phyloP scores from a whole-genome alignment of 1,139 yeast species.

The Taphrina betulina region DNA sequence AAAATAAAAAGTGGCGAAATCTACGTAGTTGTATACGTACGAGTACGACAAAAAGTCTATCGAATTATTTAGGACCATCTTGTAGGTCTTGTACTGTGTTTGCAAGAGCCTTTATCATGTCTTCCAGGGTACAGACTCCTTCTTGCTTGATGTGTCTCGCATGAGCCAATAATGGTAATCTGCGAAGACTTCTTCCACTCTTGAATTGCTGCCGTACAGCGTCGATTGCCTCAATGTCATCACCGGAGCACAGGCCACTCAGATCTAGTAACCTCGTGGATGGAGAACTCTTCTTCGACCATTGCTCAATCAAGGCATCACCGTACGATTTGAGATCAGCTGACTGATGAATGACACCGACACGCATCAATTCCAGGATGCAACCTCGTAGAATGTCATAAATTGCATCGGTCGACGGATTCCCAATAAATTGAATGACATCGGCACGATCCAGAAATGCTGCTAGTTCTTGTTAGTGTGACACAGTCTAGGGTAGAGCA shows the following conservation, averaged over 20 bases:
- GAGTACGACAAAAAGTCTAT: too few species aligned
- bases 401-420: constrained; percentile 36
- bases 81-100: neutral
- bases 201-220: too few species aligned
- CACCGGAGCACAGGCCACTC: too few species aligned
- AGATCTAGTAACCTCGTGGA: neutral
- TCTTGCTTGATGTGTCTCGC: constrained; percentile 24
- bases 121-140: constrained; percentile 23
- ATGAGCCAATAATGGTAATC: constrained; percentile 35
- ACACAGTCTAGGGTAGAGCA: neutral
- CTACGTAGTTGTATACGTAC: too few species aligned
- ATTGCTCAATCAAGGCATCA: neutral
- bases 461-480: constrained; percentile 19
- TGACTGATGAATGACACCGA: neutral
- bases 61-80: too few species aligned
- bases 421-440: constrained; percentile 36
- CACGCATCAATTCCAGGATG: constrained; percentile 12
- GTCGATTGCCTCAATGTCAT: too few species aligned
- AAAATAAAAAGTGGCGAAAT: too few species aligned
- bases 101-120: constrained; percentile 20
- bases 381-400: constrained; percentile 23
- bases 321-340: neutral
- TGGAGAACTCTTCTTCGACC: neutral
- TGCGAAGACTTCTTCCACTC: constrained; percentile 35
- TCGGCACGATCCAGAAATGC: constrained; percentile 39